These are phyloP conservation scores for Teunomyces kruisii DNA, from an alignment of 805 yeast genomes.

Conservation along the genomic window DNA sequence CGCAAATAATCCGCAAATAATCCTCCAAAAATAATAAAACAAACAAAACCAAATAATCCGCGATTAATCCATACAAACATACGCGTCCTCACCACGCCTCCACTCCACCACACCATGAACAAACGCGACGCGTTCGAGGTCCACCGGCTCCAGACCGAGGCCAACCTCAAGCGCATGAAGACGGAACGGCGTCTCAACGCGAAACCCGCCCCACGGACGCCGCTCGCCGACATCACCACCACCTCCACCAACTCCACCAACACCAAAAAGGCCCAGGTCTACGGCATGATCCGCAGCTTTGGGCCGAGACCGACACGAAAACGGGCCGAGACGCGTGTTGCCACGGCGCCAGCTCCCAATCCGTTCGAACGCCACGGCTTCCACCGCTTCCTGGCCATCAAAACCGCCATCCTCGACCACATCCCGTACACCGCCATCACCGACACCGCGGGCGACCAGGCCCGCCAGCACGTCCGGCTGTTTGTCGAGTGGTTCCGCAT, in stretches of 20 bases:
- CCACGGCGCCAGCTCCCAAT: neutral
- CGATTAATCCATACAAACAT: neutral
- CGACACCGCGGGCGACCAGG: neutral
- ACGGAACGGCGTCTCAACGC: slow-evolving; percentile 8
- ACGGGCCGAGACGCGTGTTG: too few relatives aligned
- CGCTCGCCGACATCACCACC: neutral
- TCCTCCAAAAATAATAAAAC: too few relatives aligned
- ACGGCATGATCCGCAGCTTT: neutral
- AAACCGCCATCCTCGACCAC: neutral
- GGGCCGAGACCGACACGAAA: neutral
- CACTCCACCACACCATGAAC: neutral
- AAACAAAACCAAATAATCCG: too few relatives aligned
- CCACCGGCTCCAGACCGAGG: slow-evolving; percentile 7
- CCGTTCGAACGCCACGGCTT: neutral
- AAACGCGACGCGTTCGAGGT: slow-evolving; percentile 10
- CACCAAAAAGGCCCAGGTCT: neutral
- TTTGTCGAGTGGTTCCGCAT: slow-evolving; percentile 11
- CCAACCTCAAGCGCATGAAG: slow-evolving; percentile 10
- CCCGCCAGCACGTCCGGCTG: neutral
- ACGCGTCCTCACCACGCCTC: neutral
- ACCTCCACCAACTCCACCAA: neutral
- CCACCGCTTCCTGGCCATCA: slow-evolving; percentile 1
- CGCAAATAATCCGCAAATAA: too few relatives aligned
- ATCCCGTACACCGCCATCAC: slow-evolving; percentile 2
- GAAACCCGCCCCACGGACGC: too few relatives aligned